A percentile compares a stretch with the other conserved stretches of the same genome.
Conservation (phyloP, 352 stramenopile genomes). For the Pilasporangium apinafurcum region DNA sequence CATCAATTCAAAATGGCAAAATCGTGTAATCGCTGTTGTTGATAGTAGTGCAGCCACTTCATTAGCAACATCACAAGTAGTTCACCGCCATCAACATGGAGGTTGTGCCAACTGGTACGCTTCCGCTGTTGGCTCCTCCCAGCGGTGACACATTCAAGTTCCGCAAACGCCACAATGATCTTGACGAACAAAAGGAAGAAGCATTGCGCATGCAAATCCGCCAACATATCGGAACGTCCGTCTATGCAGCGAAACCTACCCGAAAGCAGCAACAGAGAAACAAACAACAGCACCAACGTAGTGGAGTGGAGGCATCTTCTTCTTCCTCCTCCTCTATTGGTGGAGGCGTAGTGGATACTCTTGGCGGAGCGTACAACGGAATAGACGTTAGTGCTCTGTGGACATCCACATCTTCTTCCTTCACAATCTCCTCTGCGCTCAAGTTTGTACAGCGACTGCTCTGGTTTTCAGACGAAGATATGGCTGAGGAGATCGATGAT, state of each 20-base stretch:
- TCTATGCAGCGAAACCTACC: slow-evolving; percentile 1
- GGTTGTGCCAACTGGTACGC: slow-evolving; percentile 6
- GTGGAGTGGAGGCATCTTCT: slow-evolving; percentile 1
- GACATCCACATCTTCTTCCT: slow-evolving; percentile 9
- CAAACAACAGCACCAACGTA: slow-evolving; percentile 3
- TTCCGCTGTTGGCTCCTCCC: slow-evolving; percentile 27
- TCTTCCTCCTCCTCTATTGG: slow-evolving; percentile 13
- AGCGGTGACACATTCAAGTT: slow-evolving; percentile 29
- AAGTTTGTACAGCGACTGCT: slow-evolving; percentile 30
- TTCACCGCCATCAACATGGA: slow-evolving; percentile 11
- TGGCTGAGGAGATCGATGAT: slow-evolving; percentile 44
- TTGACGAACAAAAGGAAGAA: slow-evolving; percentile 40
- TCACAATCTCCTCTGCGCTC: slow-evolving; percentile 18
- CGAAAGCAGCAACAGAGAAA: slow-evolving; percentile 4
- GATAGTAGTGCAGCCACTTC: too few species aligned
- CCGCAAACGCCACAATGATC: slow-evolving; percentile 32
- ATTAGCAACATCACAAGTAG: background rate
- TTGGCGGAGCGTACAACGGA: slow-evolving; percentile 1
- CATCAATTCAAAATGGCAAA: too few species aligned
- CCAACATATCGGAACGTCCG: slow-evolving; percentile 25
- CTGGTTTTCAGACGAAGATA: slow-evolving; percentile 40
- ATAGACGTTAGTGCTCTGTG: slow-evolving; percentile 15
- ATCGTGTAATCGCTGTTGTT: too few species aligned
- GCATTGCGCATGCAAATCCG: slow-evolving; percentile 34
- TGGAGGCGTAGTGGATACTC: background rate